Percentiles rank a stretch among this genome's conserved stretches.
phyloP scores from a whole-genome alignment of 1,284 basidiomycete species.

The Tilletia horrida region DNA sequence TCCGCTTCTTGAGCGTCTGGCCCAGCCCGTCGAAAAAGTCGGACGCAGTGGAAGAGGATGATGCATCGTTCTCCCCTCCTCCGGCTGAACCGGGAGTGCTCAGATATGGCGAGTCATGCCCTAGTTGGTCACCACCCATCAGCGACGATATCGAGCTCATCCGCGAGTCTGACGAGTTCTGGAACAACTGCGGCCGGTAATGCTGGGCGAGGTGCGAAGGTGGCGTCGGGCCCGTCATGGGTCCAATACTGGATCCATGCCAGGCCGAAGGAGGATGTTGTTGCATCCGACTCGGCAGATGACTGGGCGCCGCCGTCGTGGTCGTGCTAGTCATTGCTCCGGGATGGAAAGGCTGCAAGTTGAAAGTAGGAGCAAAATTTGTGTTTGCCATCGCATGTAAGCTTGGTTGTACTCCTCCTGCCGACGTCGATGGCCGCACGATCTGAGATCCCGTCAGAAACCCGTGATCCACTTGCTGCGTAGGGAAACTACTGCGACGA shows the following conservation, averaged over 20 bases:
- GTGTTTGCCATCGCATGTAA: conserved; percentile 2
- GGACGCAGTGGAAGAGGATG: too few relatives aligned
- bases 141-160: neutral
- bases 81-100: too few relatives aligned
- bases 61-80: too few relatives aligned
- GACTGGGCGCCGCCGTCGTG: neutral
- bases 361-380: neutral
- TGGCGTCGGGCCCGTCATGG: too few relatives aligned
- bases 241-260: neutral
- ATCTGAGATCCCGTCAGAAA: conserved; percentile 3
- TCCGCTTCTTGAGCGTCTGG: conserved; percentile 3
- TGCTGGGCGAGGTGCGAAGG: neutral
- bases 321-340: neutral
- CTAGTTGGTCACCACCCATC: neutral
- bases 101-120: neutral
- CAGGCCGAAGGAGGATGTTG: conserved; percentile 2
- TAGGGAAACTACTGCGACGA: neutral
- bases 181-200: conserved; percentile 1
- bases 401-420: neutral
- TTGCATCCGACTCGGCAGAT: neutral
- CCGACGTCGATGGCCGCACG: conserved; percentile 14
- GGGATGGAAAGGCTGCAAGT: neutral
- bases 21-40: neutral
- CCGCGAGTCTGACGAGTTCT: neutral
- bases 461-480: neutral